These are phyloP conservation scores for Talaromyces verruculosus DNA, from an alignment of 2,329 filamentous ascomycete genomes.

Conservation along the genomic window DNA sequence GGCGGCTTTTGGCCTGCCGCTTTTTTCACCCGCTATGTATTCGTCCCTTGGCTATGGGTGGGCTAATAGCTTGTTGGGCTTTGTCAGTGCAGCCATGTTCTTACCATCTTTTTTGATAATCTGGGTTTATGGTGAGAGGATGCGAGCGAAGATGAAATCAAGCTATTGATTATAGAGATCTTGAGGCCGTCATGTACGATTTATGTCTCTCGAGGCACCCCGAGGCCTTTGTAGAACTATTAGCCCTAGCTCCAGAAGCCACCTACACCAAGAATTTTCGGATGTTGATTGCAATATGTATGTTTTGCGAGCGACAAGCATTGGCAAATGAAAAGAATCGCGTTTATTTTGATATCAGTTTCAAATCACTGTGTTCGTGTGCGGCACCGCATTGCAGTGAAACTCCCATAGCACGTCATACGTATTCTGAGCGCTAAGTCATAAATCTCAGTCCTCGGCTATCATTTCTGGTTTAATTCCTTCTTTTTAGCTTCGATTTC, in stretches of 20 bases:
- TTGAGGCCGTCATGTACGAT: background rate
- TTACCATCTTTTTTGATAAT: conserved; percentile 44
- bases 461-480: conserved; percentile 61
- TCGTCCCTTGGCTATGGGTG: conserved; percentile 44
- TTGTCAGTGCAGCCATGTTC: conserved; percentile 40
- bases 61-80: conserved; percentile 54
- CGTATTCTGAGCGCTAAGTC: background rate
- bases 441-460: background rate
- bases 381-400: background rate
- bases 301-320: no score
- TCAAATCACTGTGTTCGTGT: background rate
- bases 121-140: conserved; percentile 43
- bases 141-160: conserved; percentile 6
- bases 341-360: background rate
- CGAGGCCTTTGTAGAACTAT: background rate
- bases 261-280: background rate
- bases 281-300: background rate
- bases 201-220: no score
- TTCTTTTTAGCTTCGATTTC: conserved; percentile 65
- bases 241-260: background rate
- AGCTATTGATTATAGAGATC: background rate
- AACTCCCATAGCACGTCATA: background rate
- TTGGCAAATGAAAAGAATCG: background rate
- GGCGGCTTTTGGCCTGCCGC: conserved; percentile 57
- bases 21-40: conserved; percentile 56